phyloP scores from a whole-genome alignment of 768 basidiomycete species.

The Lentinula raphanica region DNA sequence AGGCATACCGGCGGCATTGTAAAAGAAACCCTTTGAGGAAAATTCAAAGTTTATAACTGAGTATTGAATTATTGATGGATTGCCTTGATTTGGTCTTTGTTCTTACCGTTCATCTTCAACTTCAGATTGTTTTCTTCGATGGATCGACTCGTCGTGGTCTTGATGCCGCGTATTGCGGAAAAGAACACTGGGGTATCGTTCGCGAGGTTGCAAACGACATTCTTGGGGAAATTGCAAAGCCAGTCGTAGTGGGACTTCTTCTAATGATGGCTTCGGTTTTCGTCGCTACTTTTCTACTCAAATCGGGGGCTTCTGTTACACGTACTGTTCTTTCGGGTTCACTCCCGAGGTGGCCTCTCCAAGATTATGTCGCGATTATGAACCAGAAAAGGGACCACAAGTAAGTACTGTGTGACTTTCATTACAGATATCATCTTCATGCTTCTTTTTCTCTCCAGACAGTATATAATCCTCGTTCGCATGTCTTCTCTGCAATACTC shows the following conservation, averaged over 20 bases:
- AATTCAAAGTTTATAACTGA: background rate
- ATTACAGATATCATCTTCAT: background rate
- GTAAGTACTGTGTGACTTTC: constrained; percentile 1
- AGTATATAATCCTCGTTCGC: background rate
- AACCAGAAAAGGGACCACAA: background rate
- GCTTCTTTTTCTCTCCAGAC: constrained; percentile 2
- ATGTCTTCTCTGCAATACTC: background rate
- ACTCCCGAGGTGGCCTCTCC: background rate
- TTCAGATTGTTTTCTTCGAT: background rate
- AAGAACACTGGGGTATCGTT: background rate
- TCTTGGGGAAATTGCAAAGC: background rate
- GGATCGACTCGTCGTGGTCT: background rate
- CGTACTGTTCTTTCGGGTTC: background rate
- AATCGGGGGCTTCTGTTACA: background rate
- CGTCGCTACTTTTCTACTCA: background rate
- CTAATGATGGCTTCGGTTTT: background rate
- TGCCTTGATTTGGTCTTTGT: background rate
- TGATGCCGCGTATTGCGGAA: background rate
- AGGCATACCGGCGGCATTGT: background rate
- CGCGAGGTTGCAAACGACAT: background rate
- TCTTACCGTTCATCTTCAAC: background rate
- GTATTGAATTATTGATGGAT: no score
- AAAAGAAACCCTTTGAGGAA: background rate
- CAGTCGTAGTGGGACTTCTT: background rate
- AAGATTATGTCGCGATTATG: background rate